Evolutionary conservation across 352 stramenopile species (phyloP).

Genomic region (Globisporangium lucens): DNA sequence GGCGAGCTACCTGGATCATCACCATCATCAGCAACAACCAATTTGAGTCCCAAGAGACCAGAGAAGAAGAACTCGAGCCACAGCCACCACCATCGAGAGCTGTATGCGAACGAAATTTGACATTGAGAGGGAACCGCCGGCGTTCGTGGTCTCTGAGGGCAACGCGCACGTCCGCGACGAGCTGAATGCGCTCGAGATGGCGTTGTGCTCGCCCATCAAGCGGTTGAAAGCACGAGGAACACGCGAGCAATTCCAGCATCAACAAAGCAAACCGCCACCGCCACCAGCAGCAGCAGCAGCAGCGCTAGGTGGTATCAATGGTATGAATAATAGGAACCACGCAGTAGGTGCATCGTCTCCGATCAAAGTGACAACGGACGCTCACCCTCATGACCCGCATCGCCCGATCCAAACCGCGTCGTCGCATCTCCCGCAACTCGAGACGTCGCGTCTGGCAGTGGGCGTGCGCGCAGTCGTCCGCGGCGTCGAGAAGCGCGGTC

Average conservation of each 20-base stretch:
- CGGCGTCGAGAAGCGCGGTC: conserved; percentile 49
- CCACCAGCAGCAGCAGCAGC: not conserved
- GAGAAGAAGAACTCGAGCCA: conserved; percentile 10
- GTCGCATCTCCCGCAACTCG: conserved; percentile 44
- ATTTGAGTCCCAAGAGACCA: conserved; percentile 14
- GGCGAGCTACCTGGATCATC: not conserved
- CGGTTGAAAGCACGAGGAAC: conserved; percentile 6
- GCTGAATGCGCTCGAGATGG: conserved; percentile 20
- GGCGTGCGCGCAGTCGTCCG: conserved; percentile 51
- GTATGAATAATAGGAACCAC: not conserved
- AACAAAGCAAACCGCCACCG: no score
- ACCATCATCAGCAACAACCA: not conserved
- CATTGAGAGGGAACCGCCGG: conserved; percentile 29
- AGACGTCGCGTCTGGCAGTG: conserved; percentile 46
- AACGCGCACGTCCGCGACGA: conserved; percentile 28
- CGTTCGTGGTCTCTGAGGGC: conserved; percentile 34
- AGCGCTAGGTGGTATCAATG: not conserved
- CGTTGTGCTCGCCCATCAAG: conserved; percentile 39
- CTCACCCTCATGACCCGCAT: not conserved
- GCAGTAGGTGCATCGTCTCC: conserved; percentile 1
- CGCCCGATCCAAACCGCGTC: conserved; percentile 33
- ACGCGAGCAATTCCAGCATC: not conserved
- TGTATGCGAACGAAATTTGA: conserved; percentile 43
- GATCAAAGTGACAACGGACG: not conserved
- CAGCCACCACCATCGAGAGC: not conserved